A percentile compares a stretch with the other conserved stretches of the same genome.
Evolutionary conservation across 495 filamentous ascomycete genomes (phyloP).

Genomic region (Trichoderma parareesei): DNA sequence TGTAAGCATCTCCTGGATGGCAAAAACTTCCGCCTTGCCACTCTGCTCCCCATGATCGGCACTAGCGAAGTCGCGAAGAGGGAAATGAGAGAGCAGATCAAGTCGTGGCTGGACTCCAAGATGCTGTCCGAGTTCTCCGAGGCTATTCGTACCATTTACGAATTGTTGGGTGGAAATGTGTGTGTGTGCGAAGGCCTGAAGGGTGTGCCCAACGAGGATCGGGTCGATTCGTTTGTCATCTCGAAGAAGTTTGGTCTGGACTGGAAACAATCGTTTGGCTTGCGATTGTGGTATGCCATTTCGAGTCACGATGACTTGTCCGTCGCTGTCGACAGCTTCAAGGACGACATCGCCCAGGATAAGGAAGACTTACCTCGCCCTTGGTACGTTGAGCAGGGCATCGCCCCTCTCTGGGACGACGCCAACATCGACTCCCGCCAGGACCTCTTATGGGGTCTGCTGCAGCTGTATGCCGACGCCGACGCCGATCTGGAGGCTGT

Average conservation of each 20-base stretch:
- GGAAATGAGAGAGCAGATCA: slow-evolving; percentile 69
- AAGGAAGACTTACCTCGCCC: slow-evolving; percentile 53
- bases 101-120: slow-evolving; percentile 72
- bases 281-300: slow-evolving; percentile 80
- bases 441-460: slow-evolving; percentile 76
- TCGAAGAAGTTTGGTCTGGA: slow-evolving; percentile 74
- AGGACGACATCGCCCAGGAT: slow-evolving; percentile 56
- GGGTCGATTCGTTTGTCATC: slow-evolving; percentile 65
- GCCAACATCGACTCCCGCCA: slow-evolving; percentile 48
- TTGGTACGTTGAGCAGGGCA: slow-evolving; percentile 47
- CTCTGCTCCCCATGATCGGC: slow-evolving; percentile 71
- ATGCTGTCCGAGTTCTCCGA: slow-evolving; percentile 81
- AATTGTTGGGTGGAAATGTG: slow-evolving; percentile 78
- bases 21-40: slow-evolving; percentile 72
- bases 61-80: slow-evolving; percentile 53
- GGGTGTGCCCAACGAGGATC: slow-evolving; percentile 63
- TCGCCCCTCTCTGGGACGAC: slow-evolving; percentile 40
- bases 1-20: slow-evolving; percentile 67
- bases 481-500: slow-evolving; percentile 44
- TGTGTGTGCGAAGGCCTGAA: slow-evolving; percentile 69
- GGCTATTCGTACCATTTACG: slow-evolving; percentile 78
- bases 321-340: slow-evolving; percentile 60
- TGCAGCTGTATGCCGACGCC: slow-evolving; percentile 63
- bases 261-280: slow-evolving; percentile 87
- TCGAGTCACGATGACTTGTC: slow-evolving; percentile 57